These are phyloP conservation scores for Closterium sp. DNA, from an alignment of 139 green algal genomes.

Conservation along the genomic window DNA sequence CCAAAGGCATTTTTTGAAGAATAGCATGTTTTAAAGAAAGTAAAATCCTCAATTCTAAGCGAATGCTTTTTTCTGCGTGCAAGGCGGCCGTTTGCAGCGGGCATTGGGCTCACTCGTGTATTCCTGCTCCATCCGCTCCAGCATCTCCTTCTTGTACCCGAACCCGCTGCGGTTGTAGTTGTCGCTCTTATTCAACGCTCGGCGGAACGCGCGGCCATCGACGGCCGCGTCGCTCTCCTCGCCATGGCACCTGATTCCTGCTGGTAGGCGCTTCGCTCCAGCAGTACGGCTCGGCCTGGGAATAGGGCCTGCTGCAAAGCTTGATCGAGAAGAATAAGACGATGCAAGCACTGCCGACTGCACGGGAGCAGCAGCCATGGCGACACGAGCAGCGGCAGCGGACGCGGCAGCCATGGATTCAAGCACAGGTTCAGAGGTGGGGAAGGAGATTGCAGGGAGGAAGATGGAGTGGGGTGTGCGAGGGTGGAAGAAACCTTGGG, in stretches of 20 bases:
- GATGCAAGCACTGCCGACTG: not conserved
- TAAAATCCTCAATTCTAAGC: not conserved
- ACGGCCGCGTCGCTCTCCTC: conserved; percentile 30
- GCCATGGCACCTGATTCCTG: conserved; percentile 2
- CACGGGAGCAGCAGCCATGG: not conserved
- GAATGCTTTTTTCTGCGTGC: not conserved
- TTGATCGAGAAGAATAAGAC: not conserved
- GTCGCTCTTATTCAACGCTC: conserved; percentile 81
- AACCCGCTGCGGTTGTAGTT: conserved; percentile 82
- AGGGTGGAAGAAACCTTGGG: not conserved
- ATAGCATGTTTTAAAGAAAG: not conserved
- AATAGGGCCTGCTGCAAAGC: not conserved
- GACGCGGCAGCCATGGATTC: not conserved
- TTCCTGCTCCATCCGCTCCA: conserved; percentile 86
- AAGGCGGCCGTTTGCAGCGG: not conserved
- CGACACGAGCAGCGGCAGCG: not conserved
- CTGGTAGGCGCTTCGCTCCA: not conserved
- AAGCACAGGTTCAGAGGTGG: not conserved
- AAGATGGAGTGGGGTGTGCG: too few relatives aligned
- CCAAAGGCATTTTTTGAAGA: not conserved
- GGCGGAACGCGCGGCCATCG: conserved; percentile 77
- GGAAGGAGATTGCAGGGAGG: not conserved
- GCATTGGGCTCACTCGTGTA: conserved; percentile 44
- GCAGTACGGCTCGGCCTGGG: not conserved
- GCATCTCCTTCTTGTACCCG: conserved; percentile 74